Conservation (phyloP, 805 yeast species). For the Hanseniaspora singularis region DNA sequence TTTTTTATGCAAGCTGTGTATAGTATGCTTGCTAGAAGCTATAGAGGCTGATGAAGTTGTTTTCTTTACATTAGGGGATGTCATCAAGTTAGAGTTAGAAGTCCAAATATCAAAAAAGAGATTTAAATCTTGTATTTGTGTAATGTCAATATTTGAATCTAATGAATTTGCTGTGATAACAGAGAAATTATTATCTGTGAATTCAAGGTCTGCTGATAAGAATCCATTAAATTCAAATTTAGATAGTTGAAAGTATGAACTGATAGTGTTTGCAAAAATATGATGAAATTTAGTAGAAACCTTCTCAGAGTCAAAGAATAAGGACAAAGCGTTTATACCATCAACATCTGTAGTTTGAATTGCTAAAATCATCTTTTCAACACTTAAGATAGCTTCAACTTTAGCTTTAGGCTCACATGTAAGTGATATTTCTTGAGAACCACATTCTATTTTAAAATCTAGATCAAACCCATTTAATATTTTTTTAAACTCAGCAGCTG, state of each 20-base stretch:
- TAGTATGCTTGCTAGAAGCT: too few species aligned
- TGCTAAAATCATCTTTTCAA: conserved; percentile 52
- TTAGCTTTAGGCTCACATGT: conserved; percentile 93
- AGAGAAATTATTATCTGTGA: background rate
- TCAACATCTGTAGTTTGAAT: conserved; percentile 40
- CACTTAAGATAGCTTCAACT: conserved; percentile 72
- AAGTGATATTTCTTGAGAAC: conserved; percentile 59
- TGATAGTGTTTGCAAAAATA: conserved; percentile 76
- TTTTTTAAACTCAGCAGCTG: conserved; percentile 31
- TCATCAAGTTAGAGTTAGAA: conserved; percentile 33
- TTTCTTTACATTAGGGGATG: conserved; percentile 15
- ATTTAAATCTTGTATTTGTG: conserved; percentile 77
- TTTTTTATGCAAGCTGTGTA: too few species aligned
- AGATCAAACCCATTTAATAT: conserved; percentile 47
- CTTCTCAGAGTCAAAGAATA: conserved; percentile 40
- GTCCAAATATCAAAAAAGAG: conserved; percentile 76
- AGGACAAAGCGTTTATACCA: conserved; percentile 32
- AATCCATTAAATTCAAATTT: conserved; percentile 38
- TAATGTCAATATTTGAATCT: conserved; percentile 53
- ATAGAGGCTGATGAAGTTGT: too few species aligned
- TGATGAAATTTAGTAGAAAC: conserved; percentile 71
- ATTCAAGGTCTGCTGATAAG: conserved; percentile 23
- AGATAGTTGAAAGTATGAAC: conserved; percentile 58
- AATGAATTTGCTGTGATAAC: conserved; percentile 6
- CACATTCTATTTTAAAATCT: conserved; percentile 51